phyloP scores from a whole-genome alignment of 495 filamentous ascomycete genomes.

The Podospora fimiseda region DNA sequence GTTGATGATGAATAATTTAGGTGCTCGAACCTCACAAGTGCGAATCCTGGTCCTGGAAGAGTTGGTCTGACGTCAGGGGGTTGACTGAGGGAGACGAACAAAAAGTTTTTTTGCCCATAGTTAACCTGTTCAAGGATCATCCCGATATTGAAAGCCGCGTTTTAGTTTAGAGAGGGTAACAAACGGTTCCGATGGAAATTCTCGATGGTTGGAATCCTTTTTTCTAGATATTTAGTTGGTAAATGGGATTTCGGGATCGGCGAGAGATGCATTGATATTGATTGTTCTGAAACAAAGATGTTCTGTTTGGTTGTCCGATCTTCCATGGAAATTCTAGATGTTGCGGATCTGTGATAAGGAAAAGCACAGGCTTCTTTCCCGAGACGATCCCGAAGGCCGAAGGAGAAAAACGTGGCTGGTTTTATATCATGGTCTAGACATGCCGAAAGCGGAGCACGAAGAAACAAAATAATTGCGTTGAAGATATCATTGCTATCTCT shows the following conservation, averaged over 20 bases:
- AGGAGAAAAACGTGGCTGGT: background rate
- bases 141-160: conserved; percentile 22
- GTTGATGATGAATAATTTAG: too few species aligned
- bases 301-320: background rate
- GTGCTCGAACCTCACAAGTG: conserved; percentile 62
- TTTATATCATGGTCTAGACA: background rate
- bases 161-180: background rate
- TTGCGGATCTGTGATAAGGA: too few species aligned
- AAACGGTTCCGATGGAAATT: too few species aligned
- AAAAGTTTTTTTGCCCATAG: conserved; percentile 51
- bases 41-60: conserved; percentile 55
- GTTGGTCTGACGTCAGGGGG: conserved; percentile 41
- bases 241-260: background rate
- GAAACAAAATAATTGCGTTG: too few species aligned
- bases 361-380: background rate
- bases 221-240: background rate
- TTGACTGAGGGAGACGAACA: conserved; percentile 24
- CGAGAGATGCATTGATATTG: background rate
- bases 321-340: background rate
- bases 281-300: background rate
- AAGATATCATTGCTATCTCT: too few species aligned
- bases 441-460: background rate
- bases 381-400: background rate
- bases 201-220: background rate
- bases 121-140: conserved; percentile 47